Base-by-base conservation (phyloP, 2,329 filamentous ascomycete genomes). In the Arthrobotrys entomopaga region DNA sequence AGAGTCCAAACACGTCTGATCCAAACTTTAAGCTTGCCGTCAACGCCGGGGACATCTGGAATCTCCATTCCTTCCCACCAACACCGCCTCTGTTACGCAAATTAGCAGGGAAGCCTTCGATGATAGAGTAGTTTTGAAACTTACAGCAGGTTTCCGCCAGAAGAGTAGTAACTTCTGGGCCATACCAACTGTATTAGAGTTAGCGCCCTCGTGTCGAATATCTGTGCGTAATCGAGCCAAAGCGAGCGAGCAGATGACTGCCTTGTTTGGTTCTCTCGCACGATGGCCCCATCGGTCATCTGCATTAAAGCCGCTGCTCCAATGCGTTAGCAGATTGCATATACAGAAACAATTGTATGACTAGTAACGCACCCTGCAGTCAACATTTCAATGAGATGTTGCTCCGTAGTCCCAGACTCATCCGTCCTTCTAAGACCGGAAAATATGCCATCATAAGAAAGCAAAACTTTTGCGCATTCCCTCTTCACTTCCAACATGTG, bases 1-100 rank as follows among this genome's bases (percentile, higher is more conserved):
- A 99, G 86, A 72, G 95, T 99, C 95, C 95, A 99, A 72, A 99
- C 95, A 79, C 95, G 88, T 80, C 95, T 87, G 81, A 99, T 98
- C 95, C 95, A 99, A 70, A 99, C 93, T 83, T 99, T 99, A 78
- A 99, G 86, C 81, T 90, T 92, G 60, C 93, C 94, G 59, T 96
- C 88, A 6, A 98, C 90, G 13, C 95, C 95, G 58, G 96, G 92
- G 11, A 99, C 91, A 77, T 91, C 86, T 16, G 95, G 88, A 50
- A 99, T 85, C 81, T 98, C 93, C 42, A 99, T 91, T 22, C 95
- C 95, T 82, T 99, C 95, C 95, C 95, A 99, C 95, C 95, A 99
- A 85, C 95, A 99, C 81, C 95, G 87, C 75, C 95, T 86, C 78
- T 79, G 50, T 60, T 11, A 75, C 6, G 20, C 50, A 42, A 38